Evolutionary conservation across 2,329 filamentous ascomycete species (phyloP).

Genomic region (Stemphylium lycopersici): DNA sequence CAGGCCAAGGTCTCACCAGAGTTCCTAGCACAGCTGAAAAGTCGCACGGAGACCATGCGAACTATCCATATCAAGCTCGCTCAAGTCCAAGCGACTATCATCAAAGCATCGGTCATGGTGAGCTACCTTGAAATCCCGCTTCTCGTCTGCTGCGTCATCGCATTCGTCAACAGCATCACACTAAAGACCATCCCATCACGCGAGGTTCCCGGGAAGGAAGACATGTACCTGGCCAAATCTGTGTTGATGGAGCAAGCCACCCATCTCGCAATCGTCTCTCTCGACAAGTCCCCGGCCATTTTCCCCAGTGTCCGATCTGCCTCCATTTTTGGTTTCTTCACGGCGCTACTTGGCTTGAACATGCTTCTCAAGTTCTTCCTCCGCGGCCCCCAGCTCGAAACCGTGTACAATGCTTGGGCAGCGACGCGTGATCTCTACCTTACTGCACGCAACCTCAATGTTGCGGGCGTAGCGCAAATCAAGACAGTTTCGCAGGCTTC

Average conservation of each 20-base stretch:
- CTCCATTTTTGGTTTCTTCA: background rate
- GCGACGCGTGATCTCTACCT: slow-evolving; percentile 5
- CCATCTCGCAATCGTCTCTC: background rate
- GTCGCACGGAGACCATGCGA: background rate
- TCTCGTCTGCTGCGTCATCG: background rate
- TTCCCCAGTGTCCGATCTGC: background rate
- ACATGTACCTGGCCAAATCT: background rate
- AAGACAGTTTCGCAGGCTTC: background rate
- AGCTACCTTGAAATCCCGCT: background rate
- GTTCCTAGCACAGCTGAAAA: background rate
- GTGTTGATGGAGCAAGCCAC: background rate
- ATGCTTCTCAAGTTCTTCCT: slow-evolving; percentile 4
- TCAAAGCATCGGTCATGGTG: background rate
- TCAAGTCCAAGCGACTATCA: background rate
- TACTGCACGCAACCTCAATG: background rate
- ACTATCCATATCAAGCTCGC: background rate
- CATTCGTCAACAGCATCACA: background rate
- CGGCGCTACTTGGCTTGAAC: background rate
- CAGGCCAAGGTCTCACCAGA: background rate
- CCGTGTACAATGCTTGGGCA: background rate
- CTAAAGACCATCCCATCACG: background rate
- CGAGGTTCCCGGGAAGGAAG: background rate
- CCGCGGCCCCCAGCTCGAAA: background rate
- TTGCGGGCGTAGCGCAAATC: background rate
- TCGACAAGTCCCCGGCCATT: background rate